phyloP scores from a whole-genome alignment of 108 stramenopile species.

The Cyclotella baltica region DNA sequence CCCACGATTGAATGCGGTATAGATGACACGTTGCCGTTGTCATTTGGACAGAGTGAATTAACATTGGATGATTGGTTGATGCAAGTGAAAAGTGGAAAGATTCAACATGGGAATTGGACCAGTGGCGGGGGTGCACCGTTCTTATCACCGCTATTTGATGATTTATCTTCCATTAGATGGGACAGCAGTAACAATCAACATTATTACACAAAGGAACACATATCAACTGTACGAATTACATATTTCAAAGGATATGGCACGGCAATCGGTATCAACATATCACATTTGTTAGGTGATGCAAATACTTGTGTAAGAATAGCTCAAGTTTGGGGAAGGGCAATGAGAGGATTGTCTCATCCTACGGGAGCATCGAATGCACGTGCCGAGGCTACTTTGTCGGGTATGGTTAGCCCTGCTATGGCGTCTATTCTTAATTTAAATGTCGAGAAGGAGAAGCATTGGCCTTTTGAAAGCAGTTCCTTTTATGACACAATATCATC shows the following conservation, averaged over 20 bases:
- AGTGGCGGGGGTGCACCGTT: slow-evolving; percentile 29
- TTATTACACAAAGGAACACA: background rate
- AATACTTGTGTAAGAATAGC: slow-evolving; percentile 26
- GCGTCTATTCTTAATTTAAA: slow-evolving; percentile 20
- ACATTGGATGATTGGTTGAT: slow-evolving; percentile 26
- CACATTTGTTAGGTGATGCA: slow-evolving; percentile 28
- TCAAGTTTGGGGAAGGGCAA: slow-evolving; percentile 36
- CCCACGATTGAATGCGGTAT: slow-evolving; percentile 23
- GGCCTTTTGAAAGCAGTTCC: background rate
- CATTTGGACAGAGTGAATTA: slow-evolving; percentile 23
- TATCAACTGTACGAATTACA: slow-evolving; percentile 24
- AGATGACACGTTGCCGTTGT: slow-evolving; percentile 25
- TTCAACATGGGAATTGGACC: slow-evolving; percentile 30
- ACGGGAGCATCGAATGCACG: slow-evolving; percentile 34
- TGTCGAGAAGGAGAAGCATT: background rate
- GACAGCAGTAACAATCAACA: background rate
- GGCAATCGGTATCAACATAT: slow-evolving; percentile 35
- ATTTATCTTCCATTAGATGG: slow-evolving; percentile 13
- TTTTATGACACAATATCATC: background rate
- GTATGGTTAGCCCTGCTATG: slow-evolving; percentile 38
- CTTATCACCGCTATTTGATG: slow-evolving; percentile 37
- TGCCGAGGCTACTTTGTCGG: slow-evolving; percentile 30
- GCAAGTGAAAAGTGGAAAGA: slow-evolving; percentile 1
- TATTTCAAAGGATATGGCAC: slow-evolving; percentile 32
- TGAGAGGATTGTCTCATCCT: slow-evolving; percentile 30